Conservation (phyloP, 768 basidiomycete species). For the Boletus eberwhitei region DNA sequence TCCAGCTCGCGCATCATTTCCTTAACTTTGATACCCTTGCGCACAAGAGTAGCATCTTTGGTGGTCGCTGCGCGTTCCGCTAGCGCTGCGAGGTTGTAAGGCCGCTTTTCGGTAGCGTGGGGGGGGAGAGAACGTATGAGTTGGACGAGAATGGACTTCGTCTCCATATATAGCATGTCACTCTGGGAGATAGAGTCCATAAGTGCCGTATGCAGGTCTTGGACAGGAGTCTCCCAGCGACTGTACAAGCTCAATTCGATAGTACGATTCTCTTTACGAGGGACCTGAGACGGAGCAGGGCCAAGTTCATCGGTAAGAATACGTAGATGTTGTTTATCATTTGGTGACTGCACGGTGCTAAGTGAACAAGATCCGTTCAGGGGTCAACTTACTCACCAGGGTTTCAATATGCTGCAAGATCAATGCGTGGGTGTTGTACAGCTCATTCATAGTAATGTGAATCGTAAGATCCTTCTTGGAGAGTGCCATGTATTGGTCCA, state of each 20-base stretch:
- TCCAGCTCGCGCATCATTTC: conserved; percentile 98
- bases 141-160: conserved; percentile 98
- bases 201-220: conserved; percentile 93
- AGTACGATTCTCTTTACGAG: conserved; percentile 95
- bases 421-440: conserved; percentile 98
- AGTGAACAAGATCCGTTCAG: background rate
- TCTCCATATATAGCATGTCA: conserved; percentile 99
- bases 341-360: conserved; percentile 66
- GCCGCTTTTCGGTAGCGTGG: conserved; percentile 74
- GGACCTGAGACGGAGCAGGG: conserved; percentile 88
- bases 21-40: conserved; percentile 98
- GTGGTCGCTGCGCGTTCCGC: conserved; percentile 96
- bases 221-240: conserved; percentile 99
- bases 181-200: conserved; percentile 97
- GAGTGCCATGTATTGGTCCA: conserved; percentile 99
- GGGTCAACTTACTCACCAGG: conserved; percentile 54
- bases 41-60: conserved; percentile 92
- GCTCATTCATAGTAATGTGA: conserved; percentile 96
- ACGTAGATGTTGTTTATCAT: conserved; percentile 96
- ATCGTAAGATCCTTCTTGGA: conserved; percentile 99
- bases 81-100: conserved; percentile 83
- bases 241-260: conserved; percentile 91
- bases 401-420: conserved; percentile 94
- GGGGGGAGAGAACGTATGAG: conserved; percentile 94
- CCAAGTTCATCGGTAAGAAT: conserved; percentile 97